phyloP scores from a whole-genome alignment of 75 land plant species.

The Picea glauca region DNA sequence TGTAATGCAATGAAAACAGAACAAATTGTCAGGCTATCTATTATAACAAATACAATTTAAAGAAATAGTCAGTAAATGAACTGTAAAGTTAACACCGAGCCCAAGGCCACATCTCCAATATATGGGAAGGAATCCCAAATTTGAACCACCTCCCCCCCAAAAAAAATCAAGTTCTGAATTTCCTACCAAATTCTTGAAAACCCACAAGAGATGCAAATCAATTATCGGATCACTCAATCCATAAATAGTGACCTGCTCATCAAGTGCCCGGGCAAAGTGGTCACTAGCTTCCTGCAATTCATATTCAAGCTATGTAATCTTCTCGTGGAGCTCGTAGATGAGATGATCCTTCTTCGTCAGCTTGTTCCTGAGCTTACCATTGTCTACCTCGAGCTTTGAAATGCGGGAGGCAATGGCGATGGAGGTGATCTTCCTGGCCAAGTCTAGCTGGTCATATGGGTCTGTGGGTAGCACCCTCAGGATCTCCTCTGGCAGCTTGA shows the following conservation, averaged over 20 bases:
- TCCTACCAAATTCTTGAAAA: too few species aligned
- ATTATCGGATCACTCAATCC: neutral
- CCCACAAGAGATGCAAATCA: too few species aligned
- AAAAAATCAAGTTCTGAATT: neutral
- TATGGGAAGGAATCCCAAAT: neutral
- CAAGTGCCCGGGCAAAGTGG: conserved; percentile 10
- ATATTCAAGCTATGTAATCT: conserved; percentile 29
- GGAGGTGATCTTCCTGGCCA: conserved; percentile 81
- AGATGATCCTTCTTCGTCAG: conserved; percentile 50
- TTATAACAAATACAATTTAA: too few species aligned
- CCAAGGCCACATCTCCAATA: neutral
- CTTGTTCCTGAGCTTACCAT: conserved; percentile 26
- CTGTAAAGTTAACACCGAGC: too few species aligned
- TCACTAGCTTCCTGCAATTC: neutral
- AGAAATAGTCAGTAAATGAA: too few species aligned
- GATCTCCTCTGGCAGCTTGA: conserved; percentile 59
- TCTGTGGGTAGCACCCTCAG: conserved; percentile 71
- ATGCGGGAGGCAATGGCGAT: conserved; percentile 83
- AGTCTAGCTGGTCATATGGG: conserved; percentile 18
- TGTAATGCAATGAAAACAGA: neutral
- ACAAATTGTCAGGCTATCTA: neutral
- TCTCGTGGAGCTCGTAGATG: conserved; percentile 44
- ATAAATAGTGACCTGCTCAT: conserved; percentile 53
- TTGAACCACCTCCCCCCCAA: neutral
- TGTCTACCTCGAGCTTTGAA: conserved; percentile 64